Evolutionary conservation across 345 rosid species (phyloP), one percentile per base, ranked within the genome.

Genomic region (Eucalyptus leucophloia): DNA sequence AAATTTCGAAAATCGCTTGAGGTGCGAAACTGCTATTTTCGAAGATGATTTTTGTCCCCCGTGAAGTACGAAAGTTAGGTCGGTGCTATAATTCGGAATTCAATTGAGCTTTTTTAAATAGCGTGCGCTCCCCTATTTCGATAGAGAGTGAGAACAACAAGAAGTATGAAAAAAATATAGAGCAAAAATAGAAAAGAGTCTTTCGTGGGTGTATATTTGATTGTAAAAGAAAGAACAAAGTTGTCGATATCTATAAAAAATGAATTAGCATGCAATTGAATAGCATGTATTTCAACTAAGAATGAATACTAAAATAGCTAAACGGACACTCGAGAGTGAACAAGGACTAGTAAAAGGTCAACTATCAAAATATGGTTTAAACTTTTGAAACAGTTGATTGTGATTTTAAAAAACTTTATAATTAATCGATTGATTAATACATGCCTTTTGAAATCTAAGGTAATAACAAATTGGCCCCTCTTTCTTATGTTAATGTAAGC

Each of bases 211-310:
- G 72, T 62, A 30, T 5, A 30, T 62, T 62, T 62, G 72, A 62
- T 15, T 5, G 17, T 62, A 7, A 30, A 62, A 62, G 24, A 30
- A 62, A 7, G 72, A 30, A 62, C 3, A 7, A 30, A 30, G 18
- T 30, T 30, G 18, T 62, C 3, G 72, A 62, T 62, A 62, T 62
- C 3, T 7, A 30, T 62, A 7, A 62, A 62, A 62, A 16, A 30
- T 13, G 30, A 26, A 56, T 14, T 65, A 14, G 5, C 37, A n/a
- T 1, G 77, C 18, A 0, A 65, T n/a, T 7, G 37, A 16, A n/a
- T n/a, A 4, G 1, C 16, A 1, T 14, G 40, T 65, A 3, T n/a
- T n/a, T n/a, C 77, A 2, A n/a, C 6, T 7, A 0, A 15, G 40
- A 65, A 65, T 15, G 19, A n/a, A 15, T 65, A 65, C 21, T n/a